These are phyloP conservation scores for Kernera saxatilis DNA, from an alignment of 345 rosid genomes.

Conservation along the genomic window DNA sequence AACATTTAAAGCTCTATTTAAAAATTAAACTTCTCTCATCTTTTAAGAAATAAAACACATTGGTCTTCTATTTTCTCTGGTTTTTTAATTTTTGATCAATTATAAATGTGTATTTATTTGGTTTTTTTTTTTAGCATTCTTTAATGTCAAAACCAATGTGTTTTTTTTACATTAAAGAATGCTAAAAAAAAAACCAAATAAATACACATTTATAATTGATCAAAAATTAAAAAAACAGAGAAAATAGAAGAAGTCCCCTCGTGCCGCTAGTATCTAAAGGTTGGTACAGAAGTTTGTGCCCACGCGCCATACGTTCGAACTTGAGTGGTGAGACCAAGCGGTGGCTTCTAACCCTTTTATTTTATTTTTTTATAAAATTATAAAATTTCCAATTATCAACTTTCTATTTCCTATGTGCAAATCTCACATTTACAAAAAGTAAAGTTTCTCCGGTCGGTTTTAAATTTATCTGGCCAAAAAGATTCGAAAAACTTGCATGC, in stretches of 20 bases:
- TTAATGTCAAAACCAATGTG: no score
- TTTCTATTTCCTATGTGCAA: slow-evolving; percentile 13
- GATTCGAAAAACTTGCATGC: slow-evolving; percentile 1
- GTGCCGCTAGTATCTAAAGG: slow-evolving; percentile 61
- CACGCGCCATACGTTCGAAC: slow-evolving; percentile 49
- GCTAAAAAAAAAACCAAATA: not conserved
- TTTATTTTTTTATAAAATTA: not conserved
- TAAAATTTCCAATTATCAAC: slow-evolving; percentile 26
- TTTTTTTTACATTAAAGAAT: slow-evolving; percentile 3
- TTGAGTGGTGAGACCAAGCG: slow-evolving; percentile 56
- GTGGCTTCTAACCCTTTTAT: slow-evolving; percentile 39
- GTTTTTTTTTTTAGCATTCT: no score
- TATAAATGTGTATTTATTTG: no score
- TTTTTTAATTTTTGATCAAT: no score
- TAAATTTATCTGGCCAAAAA: not conserved
- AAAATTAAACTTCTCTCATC: not conserved
- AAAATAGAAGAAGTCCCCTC: slow-evolving; percentile 30
- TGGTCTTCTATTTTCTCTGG: no score
- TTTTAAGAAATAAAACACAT: not conserved
- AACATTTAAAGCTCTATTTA: not conserved
- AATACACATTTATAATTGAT: not conserved
- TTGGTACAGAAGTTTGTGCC: slow-evolving; percentile 71
- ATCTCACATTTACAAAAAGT: slow-evolving; percentile 20
- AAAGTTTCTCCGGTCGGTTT: slow-evolving; percentile 21
- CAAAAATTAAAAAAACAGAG: slow-evolving; percentile 1